Base-by-base conservation (phyloP, 352 stramenopile genomes). In the Phytophthora litchii region DNA sequence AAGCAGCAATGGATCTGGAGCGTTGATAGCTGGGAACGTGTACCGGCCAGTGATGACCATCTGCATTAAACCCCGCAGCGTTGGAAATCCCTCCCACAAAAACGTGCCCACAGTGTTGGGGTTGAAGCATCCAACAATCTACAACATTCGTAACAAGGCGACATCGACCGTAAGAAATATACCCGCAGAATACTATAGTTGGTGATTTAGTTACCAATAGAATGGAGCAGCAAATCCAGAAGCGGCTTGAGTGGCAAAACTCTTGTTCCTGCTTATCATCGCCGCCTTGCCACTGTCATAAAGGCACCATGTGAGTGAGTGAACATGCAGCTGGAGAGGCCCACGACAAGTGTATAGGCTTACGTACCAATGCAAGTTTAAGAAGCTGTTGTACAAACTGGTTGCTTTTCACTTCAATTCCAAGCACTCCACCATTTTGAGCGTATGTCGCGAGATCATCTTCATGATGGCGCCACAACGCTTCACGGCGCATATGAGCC, bases 211-310 rank as follows among this genome's bases (percentile, higher is more conserved):
- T 67, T 70, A 95, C 84, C 74, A 95, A 53, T n/a, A 95, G 60
- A 66, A 95, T 91, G 4, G 80, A 85, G 60, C 83, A 92, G 16
- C 71, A 87, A 43, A 93, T 91, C 86, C 86, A 95, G 44, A 88
- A 95, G 19, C 83, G 83, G 40, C 76, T 91, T 2, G 80, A 80
- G 56, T 92, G 77, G 43, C 79, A 91, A 41, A 94, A 91, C 16
- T 91, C 71, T 50, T 92, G 79, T 20, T 92, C 84, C 21, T 78
- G 49, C 32, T 89, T 86, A 36, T 84, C 64, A 5, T 82, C 76
- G 20, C 36, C 60, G 13, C 59, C 58, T 27, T 81, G 66, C 68
- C 80, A 82, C 80, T 92, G 36, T 23, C 40, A 5, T 35, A 58
- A 70, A 43, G 14, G 55, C 3, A 56, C 20, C n/a, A n/a, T n/a